Evolutionary conservation across 2,329 filamentous ascomycete genomes (phyloP), one percentile per base, ranked within the genome.

Genomic region (Aspergillus flavus): DNA sequence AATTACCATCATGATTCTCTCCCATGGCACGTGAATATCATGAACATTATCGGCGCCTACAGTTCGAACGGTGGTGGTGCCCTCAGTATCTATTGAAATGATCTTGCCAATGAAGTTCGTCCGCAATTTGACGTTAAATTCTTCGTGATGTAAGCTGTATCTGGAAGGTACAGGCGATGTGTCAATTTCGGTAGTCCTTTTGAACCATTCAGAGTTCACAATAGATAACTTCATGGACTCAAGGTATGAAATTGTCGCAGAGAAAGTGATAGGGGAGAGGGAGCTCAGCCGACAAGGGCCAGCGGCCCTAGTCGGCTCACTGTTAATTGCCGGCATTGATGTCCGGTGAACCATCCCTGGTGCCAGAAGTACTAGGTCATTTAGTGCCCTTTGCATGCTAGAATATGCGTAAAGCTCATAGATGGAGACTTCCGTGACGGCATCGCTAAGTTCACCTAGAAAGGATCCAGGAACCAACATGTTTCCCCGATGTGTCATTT

Each of bases 101-200:
- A 89, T 80, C 69, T 87, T 84, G 21, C 86, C 86, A 60, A 87
- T 77, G 83, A 86, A 88, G 43, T 83, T 79, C 7, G 76, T 52
- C 10, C 57, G 58, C 4, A 28, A 48, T 19, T 57, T 66, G 30
- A 41, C 41, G 36, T 45, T 52, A 56, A 46, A 56, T 28, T 65
- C 65, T 43, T 67, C 56, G 9, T 66, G 63, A n/a, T 68, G 68
- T n/a, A 69, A 30, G 39, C 65, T 66, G 28, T 66, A 67, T 10
- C 66, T 63, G 11, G 65, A 57, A 36, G 66, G 70, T 6, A 68
- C 26, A 46, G 65, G 62, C 11, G 69, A 58, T 0, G 46, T 36
- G 52, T 71, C 65, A 30, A 72, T 60, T 4, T 60, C 48, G 26
- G 63, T 65, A 7, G 56, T 66, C 6, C 65, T 58, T 54, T 64